phyloP scores from a whole-genome alignment of 106 monocot species.

The Dendrobium catenatum region DNA sequence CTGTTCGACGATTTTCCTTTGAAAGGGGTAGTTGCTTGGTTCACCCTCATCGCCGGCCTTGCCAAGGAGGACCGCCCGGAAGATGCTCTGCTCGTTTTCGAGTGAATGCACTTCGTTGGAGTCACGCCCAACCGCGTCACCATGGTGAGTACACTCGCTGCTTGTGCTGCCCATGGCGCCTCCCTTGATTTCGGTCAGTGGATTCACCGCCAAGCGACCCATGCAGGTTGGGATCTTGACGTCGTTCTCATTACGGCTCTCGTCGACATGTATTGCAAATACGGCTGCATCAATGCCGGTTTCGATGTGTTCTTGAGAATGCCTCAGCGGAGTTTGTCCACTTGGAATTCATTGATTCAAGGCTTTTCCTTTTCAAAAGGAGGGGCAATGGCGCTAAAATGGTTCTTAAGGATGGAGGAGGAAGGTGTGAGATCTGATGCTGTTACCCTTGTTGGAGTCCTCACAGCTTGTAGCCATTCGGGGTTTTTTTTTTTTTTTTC shows the following conservation, averaged over 20 bases:
- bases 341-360: constrained; percentile 41
- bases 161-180: constrained; percentile 24
- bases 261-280: constrained; percentile 63
- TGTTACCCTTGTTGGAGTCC: constrained; percentile 31
- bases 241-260: constrained; percentile 41
- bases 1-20: constrained; percentile 47
- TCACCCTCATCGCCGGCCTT: constrained; percentile 24
- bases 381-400: constrained; percentile 29
- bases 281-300: constrained; percentile 20
- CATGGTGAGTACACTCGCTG: constrained; percentile 19
- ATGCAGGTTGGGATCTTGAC: constrained; percentile 35
- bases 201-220: constrained; percentile 26
- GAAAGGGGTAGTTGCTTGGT: constrained; percentile 37
- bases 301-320: constrained; percentile 31
- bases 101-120: constrained; percentile 25
- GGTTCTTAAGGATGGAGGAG: constrained; percentile 38
- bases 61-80: constrained; percentile 1
- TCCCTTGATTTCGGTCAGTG: constrained; percentile 29
- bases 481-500: constrained; percentile 5
- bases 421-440: constrained; percentile 31
- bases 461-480: constrained; percentile 47
- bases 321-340: constrained; percentile 28
- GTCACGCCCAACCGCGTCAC: constrained; percentile 35
- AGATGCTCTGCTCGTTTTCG: constrained; percentile 24
- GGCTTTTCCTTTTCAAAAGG: constrained; percentile 28